Percentiles rank a stretch among this genome's conserved stretches.
phyloP scores from a whole-genome alignment of 2,329 filamentous ascomycete genomes.

The Neonectria punicea region DNA sequence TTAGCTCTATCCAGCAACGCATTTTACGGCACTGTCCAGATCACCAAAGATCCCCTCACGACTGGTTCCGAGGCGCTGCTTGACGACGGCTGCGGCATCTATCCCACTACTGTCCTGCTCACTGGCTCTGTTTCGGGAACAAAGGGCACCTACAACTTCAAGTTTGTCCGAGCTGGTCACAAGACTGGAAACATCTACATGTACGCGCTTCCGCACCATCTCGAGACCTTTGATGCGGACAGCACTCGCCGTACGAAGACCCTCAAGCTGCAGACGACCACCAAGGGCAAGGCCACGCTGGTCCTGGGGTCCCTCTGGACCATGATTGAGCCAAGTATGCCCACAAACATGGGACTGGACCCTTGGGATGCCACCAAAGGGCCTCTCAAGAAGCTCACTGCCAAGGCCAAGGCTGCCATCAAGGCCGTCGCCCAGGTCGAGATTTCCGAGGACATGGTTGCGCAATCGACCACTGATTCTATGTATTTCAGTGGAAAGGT shows the following conservation, averaged over 20 bases:
- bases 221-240: constrained; percentile 74
- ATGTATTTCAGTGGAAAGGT: constrained; percentile 95
- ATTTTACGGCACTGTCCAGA: constrained; percentile 84
- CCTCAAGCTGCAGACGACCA: constrained; percentile 79
- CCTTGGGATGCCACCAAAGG: constrained; percentile 75
- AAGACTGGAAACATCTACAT: constrained; percentile 73
- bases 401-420: constrained; percentile 68
- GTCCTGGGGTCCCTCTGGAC: constrained; percentile 80
- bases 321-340: constrained; percentile 79
- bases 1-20: constrained; percentile 71
- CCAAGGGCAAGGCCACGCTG: constrained; percentile 82
- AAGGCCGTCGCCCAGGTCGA: constrained; percentile 74
- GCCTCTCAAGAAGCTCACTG: constrained; percentile 58
- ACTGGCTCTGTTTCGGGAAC: constrained; percentile 69
- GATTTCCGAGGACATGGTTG: constrained; percentile 78
- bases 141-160: constrained; percentile 77
- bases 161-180: constrained; percentile 77
- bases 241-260: constrained; percentile 62
- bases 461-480: constrained; percentile 79
- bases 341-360: constrained; percentile 77
- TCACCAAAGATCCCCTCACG: constrained; percentile 78
- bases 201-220: constrained; percentile 89
- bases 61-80: constrained; percentile 71
- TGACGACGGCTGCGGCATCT: constrained; percentile 81
- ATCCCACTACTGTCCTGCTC: constrained; percentile 72